These are phyloP conservation scores for Circinella minor DNA, from an alignment of 371 early-diverging fungal species.

Conservation along the genomic window DNA sequence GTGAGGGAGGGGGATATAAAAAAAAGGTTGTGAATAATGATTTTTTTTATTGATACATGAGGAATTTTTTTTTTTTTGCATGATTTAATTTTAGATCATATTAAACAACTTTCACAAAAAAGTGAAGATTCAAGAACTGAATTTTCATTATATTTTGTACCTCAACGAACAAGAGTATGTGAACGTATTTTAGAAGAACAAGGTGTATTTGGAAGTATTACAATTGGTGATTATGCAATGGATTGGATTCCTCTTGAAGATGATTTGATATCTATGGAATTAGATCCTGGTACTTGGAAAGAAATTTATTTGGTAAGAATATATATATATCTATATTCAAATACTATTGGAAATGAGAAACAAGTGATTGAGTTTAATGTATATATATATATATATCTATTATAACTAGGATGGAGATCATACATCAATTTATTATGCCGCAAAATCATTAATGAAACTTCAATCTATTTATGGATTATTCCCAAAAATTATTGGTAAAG, in stretches of 20 bases:
- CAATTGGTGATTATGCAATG: conserved; percentile 85
- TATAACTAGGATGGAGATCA: conserved; percentile 79
- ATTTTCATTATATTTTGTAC: conserved; percentile 86
- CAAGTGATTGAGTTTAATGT: too few species aligned
- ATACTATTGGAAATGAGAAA: too few species aligned
- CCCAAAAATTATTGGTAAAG: conserved; percentile 90
- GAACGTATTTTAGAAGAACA: conserved; percentile 89
- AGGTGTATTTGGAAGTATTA: conserved; percentile 88
- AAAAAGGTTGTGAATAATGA: too few species aligned
- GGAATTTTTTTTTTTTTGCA: too few species aligned
- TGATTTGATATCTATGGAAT: conserved; percentile 90
- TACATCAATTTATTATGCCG: conserved; percentile 78
- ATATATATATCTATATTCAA: too few species aligned
- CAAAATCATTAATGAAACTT: conserved; percentile 84
- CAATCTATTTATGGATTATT: conserved; percentile 87
- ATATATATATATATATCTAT: too few species aligned
- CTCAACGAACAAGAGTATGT: conserved; percentile 85
- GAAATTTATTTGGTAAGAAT: conserved; percentile 77
- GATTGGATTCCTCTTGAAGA: conserved; percentile 91
- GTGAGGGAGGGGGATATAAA: not conserved
- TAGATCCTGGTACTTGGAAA: conserved; percentile 74
- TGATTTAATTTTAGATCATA: conserved; percentile 36
- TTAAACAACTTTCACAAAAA: conserved; percentile 39
- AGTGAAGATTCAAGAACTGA: conserved; percentile 34
- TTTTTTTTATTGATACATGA: too few species aligned